Conservation (phyloP, 345 rosid genomes). For the Adansonia digitata region DNA sequence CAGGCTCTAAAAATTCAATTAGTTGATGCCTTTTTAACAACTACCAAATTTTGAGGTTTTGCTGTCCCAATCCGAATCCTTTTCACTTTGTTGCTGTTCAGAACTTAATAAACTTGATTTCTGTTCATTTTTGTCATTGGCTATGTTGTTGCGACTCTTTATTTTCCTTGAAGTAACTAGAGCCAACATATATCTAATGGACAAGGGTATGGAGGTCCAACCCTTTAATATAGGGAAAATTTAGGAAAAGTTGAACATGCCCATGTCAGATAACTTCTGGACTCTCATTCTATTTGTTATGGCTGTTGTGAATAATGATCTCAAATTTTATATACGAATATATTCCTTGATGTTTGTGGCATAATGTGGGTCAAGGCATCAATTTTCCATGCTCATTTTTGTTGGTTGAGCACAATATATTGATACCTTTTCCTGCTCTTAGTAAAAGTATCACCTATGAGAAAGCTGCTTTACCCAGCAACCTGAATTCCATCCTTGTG, state of each 20-base stretch:
- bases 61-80: neutral
- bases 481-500: neutral
- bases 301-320: neutral
- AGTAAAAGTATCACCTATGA: neutral
- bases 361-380: neutral
- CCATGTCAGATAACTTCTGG: neutral
- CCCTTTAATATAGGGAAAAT: neutral
- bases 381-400: neutral
- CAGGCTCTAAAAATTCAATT: neutral
- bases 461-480: neutral
- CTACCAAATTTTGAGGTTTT: neutral
- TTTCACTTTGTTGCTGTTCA: neutral
- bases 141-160: neutral
- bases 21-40: neutral
- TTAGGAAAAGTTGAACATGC: neutral
- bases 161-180: neutral
- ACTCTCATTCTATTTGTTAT: neutral
- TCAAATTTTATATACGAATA: neutral
- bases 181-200: neutral
- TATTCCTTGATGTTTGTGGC: neutral
- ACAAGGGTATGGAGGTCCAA: neutral
- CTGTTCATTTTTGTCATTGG: neutral
- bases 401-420: neutral
- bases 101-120: neutral
- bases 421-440: neutral